Percentiles rank a stretch among this genome's conserved stretches.
Conservation (phyloP, 2,329 filamentous ascomycete species). For the Botrytis sinoallii region DNA sequence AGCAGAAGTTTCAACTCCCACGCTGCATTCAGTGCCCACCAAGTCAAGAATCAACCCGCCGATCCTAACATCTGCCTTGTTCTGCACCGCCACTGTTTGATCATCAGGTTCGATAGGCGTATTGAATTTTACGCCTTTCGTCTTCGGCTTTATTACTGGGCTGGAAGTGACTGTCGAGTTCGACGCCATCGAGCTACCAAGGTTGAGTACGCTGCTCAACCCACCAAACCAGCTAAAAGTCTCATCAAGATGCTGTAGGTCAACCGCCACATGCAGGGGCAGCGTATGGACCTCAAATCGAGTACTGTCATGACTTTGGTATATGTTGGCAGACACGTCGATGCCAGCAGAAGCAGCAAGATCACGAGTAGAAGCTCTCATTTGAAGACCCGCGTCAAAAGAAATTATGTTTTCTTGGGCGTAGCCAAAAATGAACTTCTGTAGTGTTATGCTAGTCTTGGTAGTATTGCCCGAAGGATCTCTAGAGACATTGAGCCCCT, state of each 20-base stretch:
- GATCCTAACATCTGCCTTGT: constrained; percentile 73
- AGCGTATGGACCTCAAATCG: constrained; percentile 69
- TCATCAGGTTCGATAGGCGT: constrained; percentile 39
- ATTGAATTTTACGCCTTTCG: constrained; percentile 59
- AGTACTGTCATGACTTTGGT: constrained; percentile 44
- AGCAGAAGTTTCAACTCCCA: constrained; percentile 73
- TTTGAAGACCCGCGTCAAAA: constrained; percentile 56
- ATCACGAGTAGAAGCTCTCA: constrained; percentile 58
- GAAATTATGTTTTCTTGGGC: constrained; percentile 60
- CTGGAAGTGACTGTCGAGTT: constrained; percentile 54
- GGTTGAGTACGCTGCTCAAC: constrained; percentile 83
- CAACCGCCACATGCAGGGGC: constrained; percentile 71
- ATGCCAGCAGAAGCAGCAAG: constrained; percentile 55
- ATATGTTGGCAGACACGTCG: constrained; percentile 55
- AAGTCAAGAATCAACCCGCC: constrained; percentile 74
- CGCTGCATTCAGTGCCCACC: constrained; percentile 71
- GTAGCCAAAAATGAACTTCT: constrained; percentile 62
- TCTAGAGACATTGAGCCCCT: constrained; percentile 32
- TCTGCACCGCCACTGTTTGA: constrained; percentile 32
- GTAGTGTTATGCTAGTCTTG: constrained; percentile 40
- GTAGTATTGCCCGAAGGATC: constrained; percentile 23
- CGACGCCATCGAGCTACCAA: constrained; percentile 80
- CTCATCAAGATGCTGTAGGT: constrained; percentile 79
- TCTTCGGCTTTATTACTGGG: constrained; percentile 42
- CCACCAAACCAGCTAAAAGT: constrained; percentile 87